These are phyloP conservation scores for Verticillium nonalfalfae DNA, from an alignment of 2,329 filamentous ascomycete species.

Conservation along the genomic window DNA sequence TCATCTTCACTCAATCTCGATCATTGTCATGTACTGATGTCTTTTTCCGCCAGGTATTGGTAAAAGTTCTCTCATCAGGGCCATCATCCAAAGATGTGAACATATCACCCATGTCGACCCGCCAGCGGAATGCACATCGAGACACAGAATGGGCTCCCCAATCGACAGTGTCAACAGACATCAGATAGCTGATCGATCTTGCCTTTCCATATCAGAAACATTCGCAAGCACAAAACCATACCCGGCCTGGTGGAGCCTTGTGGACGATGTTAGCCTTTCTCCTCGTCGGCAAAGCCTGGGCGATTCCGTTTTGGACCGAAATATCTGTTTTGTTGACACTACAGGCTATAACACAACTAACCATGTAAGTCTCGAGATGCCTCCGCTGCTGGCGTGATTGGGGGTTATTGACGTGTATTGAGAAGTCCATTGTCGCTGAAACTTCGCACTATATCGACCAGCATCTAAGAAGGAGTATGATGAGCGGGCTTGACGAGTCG, in stretches of 20 bases:
- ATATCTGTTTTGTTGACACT: slow-evolving; percentile 90
- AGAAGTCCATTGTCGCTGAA: slow-evolving; percentile 50
- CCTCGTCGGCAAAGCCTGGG: slow-evolving; percentile 48
- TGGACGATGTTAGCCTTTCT: slow-evolving; percentile 53
- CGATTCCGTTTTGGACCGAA: slow-evolving; percentile 78
- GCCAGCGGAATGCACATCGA: slow-evolving; percentile 24
- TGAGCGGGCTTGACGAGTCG: slow-evolving; percentile 55
- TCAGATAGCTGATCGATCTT: slow-evolving; percentile 4
- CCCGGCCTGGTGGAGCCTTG: slow-evolving; percentile 82
- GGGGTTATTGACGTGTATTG: slow-evolving; percentile 1
- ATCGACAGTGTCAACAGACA: not conserved
- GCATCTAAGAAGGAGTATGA: slow-evolving; percentile 57
- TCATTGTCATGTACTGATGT: slow-evolving; percentile 6
- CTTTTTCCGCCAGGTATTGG: slow-evolving; percentile 55
- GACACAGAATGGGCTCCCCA: not conserved
- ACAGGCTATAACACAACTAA: slow-evolving; percentile 53
- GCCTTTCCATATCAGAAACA: slow-evolving; percentile 50
- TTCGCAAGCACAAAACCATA: slow-evolving; percentile 79
- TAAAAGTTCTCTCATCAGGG: slow-evolving; percentile 84
- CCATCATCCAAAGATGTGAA: slow-evolving; percentile 78
- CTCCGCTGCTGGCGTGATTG: not conserved
- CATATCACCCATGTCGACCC: slow-evolving; percentile 93
- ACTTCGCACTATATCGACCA: slow-evolving; percentile 69
- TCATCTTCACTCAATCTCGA: not conserved
- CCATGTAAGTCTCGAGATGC: slow-evolving; percentile 40